Conservation (phyloP, 164 flowering plant species). For the Platanus orientalis region DNA sequence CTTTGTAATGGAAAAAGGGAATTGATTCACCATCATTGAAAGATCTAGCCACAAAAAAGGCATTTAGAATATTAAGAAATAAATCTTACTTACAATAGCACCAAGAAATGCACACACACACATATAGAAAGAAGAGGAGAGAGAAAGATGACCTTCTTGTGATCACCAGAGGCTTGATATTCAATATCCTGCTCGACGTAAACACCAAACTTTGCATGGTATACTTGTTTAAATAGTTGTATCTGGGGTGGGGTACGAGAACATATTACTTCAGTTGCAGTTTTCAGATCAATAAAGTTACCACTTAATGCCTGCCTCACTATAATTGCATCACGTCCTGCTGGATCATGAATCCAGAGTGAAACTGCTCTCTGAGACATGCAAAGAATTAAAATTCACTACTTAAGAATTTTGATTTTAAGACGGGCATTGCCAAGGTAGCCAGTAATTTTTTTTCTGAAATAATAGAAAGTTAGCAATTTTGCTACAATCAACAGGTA, state of each 20-base stretch:
- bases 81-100: no score
- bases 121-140: background rate
- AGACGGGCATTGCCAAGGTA: no score
- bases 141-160: constrained; percentile 8
- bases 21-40: no score
- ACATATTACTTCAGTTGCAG: constrained; percentile 42
- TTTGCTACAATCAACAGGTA: no score
- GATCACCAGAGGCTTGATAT: background rate
- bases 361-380: constrained; percentile 29
- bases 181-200: constrained; percentile 15
- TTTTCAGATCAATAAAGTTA: constrained; percentile 13
- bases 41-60: no score
- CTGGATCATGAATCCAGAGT: constrained; percentile 41
- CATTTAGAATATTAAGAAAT: no score
- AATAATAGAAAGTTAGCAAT: no score
- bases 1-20: no score
- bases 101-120: no score
- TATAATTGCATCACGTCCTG: constrained; percentile 29
- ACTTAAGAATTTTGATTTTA: no score
- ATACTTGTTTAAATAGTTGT: constrained; percentile 33
- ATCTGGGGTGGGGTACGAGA: constrained; percentile 40
- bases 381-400: background rate
- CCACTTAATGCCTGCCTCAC: constrained; percentile 22
- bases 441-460: no score
- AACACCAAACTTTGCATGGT: constrained; percentile 23